These are phyloP conservation scores for Metschnikowia cerradonensis DNA, from an alignment of 805 yeast species.

Conservation along the genomic window DNA sequence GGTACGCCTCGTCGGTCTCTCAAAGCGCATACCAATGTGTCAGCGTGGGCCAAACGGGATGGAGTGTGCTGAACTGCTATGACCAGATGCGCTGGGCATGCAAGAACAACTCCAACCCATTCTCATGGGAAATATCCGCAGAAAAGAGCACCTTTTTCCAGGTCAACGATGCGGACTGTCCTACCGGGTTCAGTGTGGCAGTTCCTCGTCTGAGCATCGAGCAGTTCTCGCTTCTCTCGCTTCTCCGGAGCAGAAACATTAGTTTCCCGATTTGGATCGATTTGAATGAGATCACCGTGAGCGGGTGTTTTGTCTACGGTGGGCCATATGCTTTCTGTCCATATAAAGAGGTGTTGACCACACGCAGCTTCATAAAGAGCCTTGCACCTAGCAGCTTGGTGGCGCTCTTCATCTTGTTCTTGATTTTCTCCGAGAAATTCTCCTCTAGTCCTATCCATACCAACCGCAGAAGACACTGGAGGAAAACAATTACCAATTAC, in stretches of 20 bases:
- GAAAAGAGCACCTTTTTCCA: slow-evolving; percentile 41
- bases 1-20: slow-evolving; percentile 8
- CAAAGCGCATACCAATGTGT: slow-evolving; percentile 41
- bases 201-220: slow-evolving; percentile 36
- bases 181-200: slow-evolving; percentile 28
- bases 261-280: slow-evolving; percentile 66
- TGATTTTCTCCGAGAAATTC: slow-evolving; percentile 51
- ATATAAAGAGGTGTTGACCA: slow-evolving; percentile 53
- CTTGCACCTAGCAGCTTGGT: slow-evolving; percentile 65
- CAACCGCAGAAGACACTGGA: slow-evolving; percentile 57
- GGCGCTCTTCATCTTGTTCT: slow-evolving; percentile 46
- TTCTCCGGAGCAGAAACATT: slow-evolving; percentile 23
- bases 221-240: slow-evolving; percentile 26
- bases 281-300: slow-evolving; percentile 68
- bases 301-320: slow-evolving; percentile 81
- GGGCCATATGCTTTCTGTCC: slow-evolving; percentile 80
- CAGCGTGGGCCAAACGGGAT: slow-evolving; percentile 41
- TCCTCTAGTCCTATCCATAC: slow-evolving; percentile 65
- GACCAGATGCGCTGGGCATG: slow-evolving; percentile 53
- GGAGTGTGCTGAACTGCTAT: slow-evolving; percentile 69
- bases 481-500: slow-evolving; percentile 56
- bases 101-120: slow-evolving; percentile 34
- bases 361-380: slow-evolving; percentile 55
- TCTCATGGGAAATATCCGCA: slow-evolving; percentile 40
- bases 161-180: slow-evolving; percentile 32